phyloP scores from a whole-genome alignment of 768 basidiomycete species.

The Kwoniella europaea region DNA sequence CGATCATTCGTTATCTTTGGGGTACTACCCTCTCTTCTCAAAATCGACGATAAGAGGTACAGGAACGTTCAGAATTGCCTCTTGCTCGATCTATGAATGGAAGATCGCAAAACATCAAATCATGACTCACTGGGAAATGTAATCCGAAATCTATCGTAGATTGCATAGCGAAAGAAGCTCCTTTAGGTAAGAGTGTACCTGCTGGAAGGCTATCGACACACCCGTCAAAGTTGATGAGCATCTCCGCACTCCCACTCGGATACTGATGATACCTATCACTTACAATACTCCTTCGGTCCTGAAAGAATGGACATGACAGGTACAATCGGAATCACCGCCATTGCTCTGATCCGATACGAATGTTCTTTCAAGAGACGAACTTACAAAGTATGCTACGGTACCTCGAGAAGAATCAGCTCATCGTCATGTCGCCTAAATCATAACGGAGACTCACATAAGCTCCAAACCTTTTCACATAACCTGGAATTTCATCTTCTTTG shows the following conservation, averaged over 20 bases:
- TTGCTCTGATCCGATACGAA: too few species aligned
- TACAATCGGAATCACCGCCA: neutral
- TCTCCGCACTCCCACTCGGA: neutral
- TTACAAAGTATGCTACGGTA: conserved; percentile 48
- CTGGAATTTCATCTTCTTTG: conserved; percentile 52
- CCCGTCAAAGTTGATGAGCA: neutral
- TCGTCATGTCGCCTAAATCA: neutral
- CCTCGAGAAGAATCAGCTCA: neutral
- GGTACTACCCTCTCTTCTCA: too few species aligned
- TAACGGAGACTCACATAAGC: conserved; percentile 43
- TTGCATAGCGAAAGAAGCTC: conserved; percentile 53
- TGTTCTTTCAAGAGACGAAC: neutral
- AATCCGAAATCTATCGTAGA: conserved; percentile 51
- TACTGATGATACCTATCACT: conserved; percentile 12
- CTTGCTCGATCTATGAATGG: too few species aligned
- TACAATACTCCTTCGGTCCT: conserved; percentile 53
- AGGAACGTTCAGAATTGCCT: too few species aligned
- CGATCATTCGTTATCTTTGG: too few species aligned
- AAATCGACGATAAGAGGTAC: too few species aligned
- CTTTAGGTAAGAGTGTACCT: conserved; percentile 49
- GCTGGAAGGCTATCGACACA: conserved; percentile 38
- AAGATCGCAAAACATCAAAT: neutral
- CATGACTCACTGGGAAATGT: conserved; percentile 48
- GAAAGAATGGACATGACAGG: neutral
- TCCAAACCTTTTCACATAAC: conserved; percentile 51